Conservation (phyloP, 352 stramenopile genomes). For the Sclerospora graminicola region DNA sequence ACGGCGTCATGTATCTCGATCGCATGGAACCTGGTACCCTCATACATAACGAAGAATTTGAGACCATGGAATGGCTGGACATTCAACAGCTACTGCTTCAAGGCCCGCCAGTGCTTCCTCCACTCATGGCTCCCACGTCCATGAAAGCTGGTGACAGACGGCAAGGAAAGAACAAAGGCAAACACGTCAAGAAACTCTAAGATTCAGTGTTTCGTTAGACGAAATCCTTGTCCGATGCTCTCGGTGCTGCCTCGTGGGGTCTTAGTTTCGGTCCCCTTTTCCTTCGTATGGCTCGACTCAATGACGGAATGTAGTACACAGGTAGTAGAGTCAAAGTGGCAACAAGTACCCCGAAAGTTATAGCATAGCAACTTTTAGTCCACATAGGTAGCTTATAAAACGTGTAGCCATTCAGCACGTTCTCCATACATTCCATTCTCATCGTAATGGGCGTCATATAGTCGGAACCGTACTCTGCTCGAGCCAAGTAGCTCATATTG, state of each 20-base stretch:
- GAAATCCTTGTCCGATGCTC: constrained; percentile 22
- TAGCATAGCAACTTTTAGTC: constrained; percentile 13
- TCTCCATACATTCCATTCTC: constrained; percentile 74
- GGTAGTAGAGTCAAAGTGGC: constrained; percentile 19
- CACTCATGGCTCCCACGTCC: constrained; percentile 13
- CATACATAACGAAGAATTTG: constrained; percentile 80
- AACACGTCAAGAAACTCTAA: constrained; percentile 20
- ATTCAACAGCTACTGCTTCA: constrained; percentile 50
- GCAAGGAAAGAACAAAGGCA: constrained; percentile 13
- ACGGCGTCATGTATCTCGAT: constrained; percentile 70
- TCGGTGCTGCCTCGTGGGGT: constrained; percentile 5
- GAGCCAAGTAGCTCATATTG: constrained; percentile 49
- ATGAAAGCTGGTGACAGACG: constrained; percentile 1
- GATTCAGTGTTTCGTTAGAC: constrained; percentile 6
- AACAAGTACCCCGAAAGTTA: constrained; percentile 18
- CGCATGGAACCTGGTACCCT: constrained; percentile 53
- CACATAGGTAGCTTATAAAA: constrained; percentile 46
- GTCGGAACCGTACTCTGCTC: constrained; percentile 51
- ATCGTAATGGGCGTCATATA: constrained; percentile 68
- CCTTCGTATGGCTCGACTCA: constrained; percentile 17
- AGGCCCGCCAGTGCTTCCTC: constrained; percentile 12
- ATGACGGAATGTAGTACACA: constrained; percentile 15
- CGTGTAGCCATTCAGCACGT: constrained; percentile 61
- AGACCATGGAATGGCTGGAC: constrained; percentile 44
- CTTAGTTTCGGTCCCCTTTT: constrained; percentile 8